phyloP scores from a whole-genome alignment of 2,329 filamentous ascomycete genomes.

The Pseudonectria buxi region DNA sequence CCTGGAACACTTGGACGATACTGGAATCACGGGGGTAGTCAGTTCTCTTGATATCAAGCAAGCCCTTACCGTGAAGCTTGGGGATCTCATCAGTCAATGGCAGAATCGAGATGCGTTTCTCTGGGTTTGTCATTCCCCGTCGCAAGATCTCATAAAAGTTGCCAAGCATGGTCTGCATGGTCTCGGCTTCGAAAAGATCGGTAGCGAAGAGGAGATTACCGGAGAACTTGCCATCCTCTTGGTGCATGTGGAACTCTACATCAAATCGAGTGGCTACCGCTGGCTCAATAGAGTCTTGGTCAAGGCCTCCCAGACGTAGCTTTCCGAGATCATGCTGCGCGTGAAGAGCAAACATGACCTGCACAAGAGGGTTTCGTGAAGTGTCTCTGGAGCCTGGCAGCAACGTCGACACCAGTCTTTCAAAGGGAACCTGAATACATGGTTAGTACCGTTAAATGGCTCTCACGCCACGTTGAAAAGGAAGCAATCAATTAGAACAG shows the following conservation, averaged over 20 bases:
- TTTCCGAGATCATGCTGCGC: conserved; percentile 15
- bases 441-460: too few species aligned
- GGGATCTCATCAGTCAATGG: conserved; percentile 1
- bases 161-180: conserved; percentile 11
- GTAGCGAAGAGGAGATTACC: conserved; percentile 13
- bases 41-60: background rate
- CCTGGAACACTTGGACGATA: conserved; percentile 15
- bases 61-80: too few species aligned
- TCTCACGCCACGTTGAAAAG: too few species aligned
- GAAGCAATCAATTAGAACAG: too few species aligned
- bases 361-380: conserved; percentile 12
- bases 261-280: conserved; percentile 14
- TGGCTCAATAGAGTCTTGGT: conserved; percentile 4
- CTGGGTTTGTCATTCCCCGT: conserved; percentile 7
- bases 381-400: conserved; percentile 4
- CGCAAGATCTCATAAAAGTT: conserved; percentile 12
- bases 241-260: conserved; percentile 20
- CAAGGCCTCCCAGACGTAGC: conserved; percentile 8
- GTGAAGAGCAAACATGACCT: conserved; percentile 15
- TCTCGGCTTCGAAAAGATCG: conserved; percentile 15
- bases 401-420: conserved; percentile 1
- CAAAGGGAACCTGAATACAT: background rate
- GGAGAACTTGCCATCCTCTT: conserved; percentile 5
- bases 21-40: conserved; percentile 13
- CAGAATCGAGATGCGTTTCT: background rate